Evolutionary conservation across 805 yeast species (phyloP), one percentile per base, ranked within the genome.

Genomic region (Lachancea fermentati): DNA sequence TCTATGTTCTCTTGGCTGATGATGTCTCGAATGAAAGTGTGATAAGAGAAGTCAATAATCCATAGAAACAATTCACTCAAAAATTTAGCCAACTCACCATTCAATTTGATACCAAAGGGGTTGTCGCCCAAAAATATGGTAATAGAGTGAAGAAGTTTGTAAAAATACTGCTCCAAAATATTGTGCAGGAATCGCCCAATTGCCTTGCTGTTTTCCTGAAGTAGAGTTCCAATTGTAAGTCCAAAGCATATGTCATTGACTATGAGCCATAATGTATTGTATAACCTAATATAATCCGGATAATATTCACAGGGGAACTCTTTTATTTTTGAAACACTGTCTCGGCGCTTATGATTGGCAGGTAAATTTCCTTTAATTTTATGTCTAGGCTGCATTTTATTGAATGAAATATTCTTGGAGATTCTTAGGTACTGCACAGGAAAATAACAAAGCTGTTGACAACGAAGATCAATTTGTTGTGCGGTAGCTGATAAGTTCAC

Each of bases 101-200:
- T 93, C 38, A 93, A 73, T 55, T 93, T 93, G 52, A 93, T 79
- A 3, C 98, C 98, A 12, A 91, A 95, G 0, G 98, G 98, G 53
- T 89, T 84, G 45, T 79, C 73, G 68, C 88, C 86, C 28, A 93
- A 69, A 89, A 95, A 84, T 0, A 66, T 49, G 3, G 89, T 77
- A 29, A 79, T 57, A 2, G 55, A 45, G 14, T 69, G 63, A 32
- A 81, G 61, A n/a, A 68, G 67, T 25, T 65, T 54, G 40, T 75
- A 75, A 4, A 58, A 46, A 25, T 42, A 50, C 28, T 43, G 43
- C 9, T 37, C 43, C 6, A 60, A 42, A 7, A 37, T 15, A 8
- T 25, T 30, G 30, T 48, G 46, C 11, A 81, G 46, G 1, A 69
- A 42, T 17, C 54, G 55, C 30, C 71, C 63, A 11, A 78, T 60